Evolutionary conservation across 257 asterid genomes (phyloP).

Genomic region (Euphrasia confusa): DNA sequence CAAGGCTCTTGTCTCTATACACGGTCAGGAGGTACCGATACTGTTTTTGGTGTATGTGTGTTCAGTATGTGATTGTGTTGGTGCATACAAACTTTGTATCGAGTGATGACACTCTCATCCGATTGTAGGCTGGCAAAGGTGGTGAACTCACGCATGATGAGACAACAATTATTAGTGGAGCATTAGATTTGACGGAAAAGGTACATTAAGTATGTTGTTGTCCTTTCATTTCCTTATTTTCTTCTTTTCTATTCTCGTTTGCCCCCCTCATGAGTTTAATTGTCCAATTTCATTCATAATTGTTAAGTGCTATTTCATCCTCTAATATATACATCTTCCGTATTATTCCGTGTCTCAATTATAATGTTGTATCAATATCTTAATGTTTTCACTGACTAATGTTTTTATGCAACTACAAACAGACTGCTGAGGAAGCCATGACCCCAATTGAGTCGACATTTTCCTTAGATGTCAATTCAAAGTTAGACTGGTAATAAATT

Average conservation of each 20-base stretch:
- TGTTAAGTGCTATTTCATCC: no score
- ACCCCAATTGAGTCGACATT: constrained; percentile 98
- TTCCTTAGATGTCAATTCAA: constrained; percentile 91
- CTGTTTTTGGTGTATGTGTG: not conserved
- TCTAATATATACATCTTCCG: no score
- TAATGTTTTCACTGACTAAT: not conserved
- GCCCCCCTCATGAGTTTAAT: no score
- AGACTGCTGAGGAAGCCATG: constrained; percentile 99
- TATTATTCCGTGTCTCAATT: not conserved
- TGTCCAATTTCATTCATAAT: no score
- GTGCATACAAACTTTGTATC: not conserved
- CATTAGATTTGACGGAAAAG: constrained; percentile 95
- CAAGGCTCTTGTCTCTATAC: constrained; percentile 97
- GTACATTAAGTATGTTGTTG: constrained; percentile 31
- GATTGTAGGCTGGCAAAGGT: constrained; percentile 87
- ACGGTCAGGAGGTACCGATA: constrained; percentile 70
- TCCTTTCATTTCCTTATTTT: not conserved
- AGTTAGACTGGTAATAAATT: constrained; percentile 73
- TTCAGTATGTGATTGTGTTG: constrained; percentile 5
- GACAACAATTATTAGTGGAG: constrained; percentile 96
- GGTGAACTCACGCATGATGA: constrained; percentile 98
- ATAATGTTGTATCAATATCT: constrained; percentile 13
- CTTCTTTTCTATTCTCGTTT: not conserved
- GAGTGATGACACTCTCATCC: constrained; percentile 6
- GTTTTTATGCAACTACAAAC: constrained; percentile 29